Evolutionary conservation across 768 basidiomycete species (phyloP).

Genomic region (Daedalea quercina): DNA sequence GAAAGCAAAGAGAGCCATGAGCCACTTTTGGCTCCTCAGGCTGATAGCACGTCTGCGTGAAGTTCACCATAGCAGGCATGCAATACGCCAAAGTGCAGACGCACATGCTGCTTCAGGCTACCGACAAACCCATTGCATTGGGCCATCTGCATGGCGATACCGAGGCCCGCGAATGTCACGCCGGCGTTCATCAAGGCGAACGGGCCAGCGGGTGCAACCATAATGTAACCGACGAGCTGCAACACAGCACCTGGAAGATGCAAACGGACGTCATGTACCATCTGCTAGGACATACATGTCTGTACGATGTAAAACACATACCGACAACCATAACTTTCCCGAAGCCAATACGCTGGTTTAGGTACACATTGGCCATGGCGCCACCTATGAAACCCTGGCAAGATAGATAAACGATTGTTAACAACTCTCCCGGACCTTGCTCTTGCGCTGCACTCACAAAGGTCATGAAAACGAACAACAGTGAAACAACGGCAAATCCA

Average conservation of each 20-base stretch:
- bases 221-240: conserved; percentile 46
- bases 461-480: conserved; percentile 45
- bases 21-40: too few species aligned
- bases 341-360: conserved; percentile 40
- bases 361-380: conserved; percentile 39
- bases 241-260: conserved; percentile 35
- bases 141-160: conserved; percentile 46
- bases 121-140: conserved; percentile 70
- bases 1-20: not conserved
- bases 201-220: conserved; percentile 49
- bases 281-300: too few species aligned
- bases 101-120: conserved; percentile 41
- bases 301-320: not conserved
- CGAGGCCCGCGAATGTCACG: conserved; percentile 42
- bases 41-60: too few species aligned
- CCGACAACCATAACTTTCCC: conserved; percentile 32
- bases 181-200: conserved; percentile 58
- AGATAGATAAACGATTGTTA: not conserved
- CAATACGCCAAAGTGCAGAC: conserved; percentile 59
- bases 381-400: conserved; percentile 42
- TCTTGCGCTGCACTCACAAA: conserved; percentile 28
- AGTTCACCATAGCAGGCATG: conserved; percentile 56
- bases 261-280: conserved; percentile 3
- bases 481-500: conserved; percentile 46
- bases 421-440: too few species aligned